phyloP scores from a whole-genome alignment of 495 filamentous ascomycete genomes.

The Trypethelium eluteriae region DNA sequence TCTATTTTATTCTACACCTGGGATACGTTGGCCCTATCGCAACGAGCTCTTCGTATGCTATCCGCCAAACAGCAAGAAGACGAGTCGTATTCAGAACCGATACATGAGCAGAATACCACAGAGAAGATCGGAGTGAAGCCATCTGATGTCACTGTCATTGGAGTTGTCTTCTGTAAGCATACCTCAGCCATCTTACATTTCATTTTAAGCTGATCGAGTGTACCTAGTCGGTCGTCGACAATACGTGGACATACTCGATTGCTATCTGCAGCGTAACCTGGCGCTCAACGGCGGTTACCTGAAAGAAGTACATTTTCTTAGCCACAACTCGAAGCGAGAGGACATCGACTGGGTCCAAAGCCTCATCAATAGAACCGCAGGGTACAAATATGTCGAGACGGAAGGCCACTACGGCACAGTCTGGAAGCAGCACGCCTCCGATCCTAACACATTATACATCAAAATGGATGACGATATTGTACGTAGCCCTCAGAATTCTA shows the following conservation, averaged over 20 bases:
- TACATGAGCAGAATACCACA: background rate
- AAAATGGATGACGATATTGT: slow-evolving; percentile 51
- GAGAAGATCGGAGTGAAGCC: background rate
- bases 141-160: background rate
- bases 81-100: background rate
- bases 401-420: slow-evolving; percentile 27
- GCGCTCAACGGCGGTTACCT: slow-evolving; percentile 46
- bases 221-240: background rate
- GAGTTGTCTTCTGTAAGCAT: background rate
- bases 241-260: slow-evolving; percentile 12
- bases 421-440: slow-evolving; percentile 28
- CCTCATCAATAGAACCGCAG: slow-evolving; percentile 26
- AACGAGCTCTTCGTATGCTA: background rate
- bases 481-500: background rate
- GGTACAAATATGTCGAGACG: slow-evolving; percentile 25
- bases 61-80: background rate
- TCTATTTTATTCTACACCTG: background rate
- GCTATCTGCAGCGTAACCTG: slow-evolving; percentile 38
- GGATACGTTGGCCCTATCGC: background rate
- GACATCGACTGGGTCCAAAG: slow-evolving; percentile 43
- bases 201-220: background rate
- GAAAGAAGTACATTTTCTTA: slow-evolving; percentile 48
- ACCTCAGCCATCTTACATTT: background rate
- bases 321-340: slow-evolving; percentile 41
- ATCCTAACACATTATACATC: slow-evolving; percentile 36